A percentile compares a stretch with the other conserved stretches of the same genome.
Evolutionary conservation across 2,329 filamentous ascomycete species (phyloP).

Genomic region (Dactylellina haptotyla): DNA sequence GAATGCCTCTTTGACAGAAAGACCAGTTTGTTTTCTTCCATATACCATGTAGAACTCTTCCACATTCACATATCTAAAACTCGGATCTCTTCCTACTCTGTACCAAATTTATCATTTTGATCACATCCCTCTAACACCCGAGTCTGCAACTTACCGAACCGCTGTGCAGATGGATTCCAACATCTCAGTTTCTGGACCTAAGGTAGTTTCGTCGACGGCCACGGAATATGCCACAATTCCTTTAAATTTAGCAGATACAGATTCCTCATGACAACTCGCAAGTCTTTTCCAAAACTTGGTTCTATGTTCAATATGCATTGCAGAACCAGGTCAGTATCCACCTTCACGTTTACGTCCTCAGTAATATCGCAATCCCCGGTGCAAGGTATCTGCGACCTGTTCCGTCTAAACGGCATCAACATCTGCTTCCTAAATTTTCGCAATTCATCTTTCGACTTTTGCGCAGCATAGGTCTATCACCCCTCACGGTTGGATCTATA

Average conservation of each 20-base stretch:
- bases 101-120: too few species aligned
- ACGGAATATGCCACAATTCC: too few species aligned
- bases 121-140: neutral
- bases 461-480: neutral
- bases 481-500: neutral
- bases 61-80: neutral
- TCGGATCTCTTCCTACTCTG: neutral
- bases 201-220: neutral
- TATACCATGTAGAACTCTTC: too few species aligned
- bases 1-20: too few species aligned
- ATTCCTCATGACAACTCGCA: neutral
- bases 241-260: too few species aligned
- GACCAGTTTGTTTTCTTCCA: too few species aligned
- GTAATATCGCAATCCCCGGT: neutral
- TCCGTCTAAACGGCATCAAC: conserved; percentile 6
- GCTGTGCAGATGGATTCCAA: too few species aligned
- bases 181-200: neutral
- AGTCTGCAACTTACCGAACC: neutral
- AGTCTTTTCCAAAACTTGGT: neutral
- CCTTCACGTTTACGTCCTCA: neutral
- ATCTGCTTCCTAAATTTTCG: neutral
- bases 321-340: neutral
- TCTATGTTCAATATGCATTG: too few species aligned
- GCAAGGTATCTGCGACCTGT: neutral
- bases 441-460: neutral